Base-by-base conservation (phyloP, 2,329 filamentous ascomycete species). In the Fusarium nematophilum region DNA sequence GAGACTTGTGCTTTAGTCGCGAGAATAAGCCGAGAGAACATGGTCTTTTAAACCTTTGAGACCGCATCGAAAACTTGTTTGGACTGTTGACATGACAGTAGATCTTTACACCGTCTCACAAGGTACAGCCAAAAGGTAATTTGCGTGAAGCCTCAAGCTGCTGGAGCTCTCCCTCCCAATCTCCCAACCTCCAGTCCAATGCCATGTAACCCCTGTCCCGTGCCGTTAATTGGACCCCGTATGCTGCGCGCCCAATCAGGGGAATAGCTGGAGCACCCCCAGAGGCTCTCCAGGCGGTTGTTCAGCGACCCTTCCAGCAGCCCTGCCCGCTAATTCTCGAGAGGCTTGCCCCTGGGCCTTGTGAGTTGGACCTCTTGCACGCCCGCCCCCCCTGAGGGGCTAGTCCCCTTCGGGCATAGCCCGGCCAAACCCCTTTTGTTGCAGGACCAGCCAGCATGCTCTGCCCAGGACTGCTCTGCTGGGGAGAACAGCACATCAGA, bases 381-480 rank as follows among this genome's bases (percentile, higher is more conserved):
- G 43, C 26, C 26, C 39, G 37, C 33, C 46, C 43, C 58, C 59
- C 62, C 57, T 59, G 53, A 53, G 51, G 42, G 21, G 30, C 68
- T 70, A 74, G 52, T n/a, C 66, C 56, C 3, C 8, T 58, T 62
- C 15, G 3, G 60, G 70, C 15, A 38, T 75, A 72, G 71, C 49
- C 43, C 36, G 30, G 43, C 65, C 54, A 68, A 71, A 72, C 72
- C 73, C 70, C 73, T 71, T 75, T 73, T 73, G 65, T 57, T 67
- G 64, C 63, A 62, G 56, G 53, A 57, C 58, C 51, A 56, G 57
- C 57, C 62, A 67, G 57, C 62, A 64, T 59, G 65, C 48, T 55
- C 53, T 66, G 65, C 64, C 60, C 62, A 64, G 56, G 65, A 59
- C 62, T 58, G 57, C 64, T 67, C 57, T 64, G 63, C 65, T 69